These are phyloP conservation scores for Metroxylon sagu DNA, from an alignment of 176 grass and related monocot genomes.

Conservation along the genomic window DNA sequence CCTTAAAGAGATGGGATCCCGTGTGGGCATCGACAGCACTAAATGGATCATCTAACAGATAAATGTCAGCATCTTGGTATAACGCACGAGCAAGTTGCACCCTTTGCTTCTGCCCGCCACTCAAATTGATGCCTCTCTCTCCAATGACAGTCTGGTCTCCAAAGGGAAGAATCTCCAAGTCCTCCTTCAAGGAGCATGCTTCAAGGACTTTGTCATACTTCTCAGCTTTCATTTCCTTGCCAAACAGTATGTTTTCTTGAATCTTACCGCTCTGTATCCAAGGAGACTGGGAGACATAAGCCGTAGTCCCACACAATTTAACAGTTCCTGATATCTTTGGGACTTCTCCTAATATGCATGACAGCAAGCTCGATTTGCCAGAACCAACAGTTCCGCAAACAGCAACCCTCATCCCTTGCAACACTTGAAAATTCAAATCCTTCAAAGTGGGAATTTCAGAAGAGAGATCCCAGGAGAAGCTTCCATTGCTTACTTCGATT, in stretches of 20 bases:
- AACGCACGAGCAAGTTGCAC: conserved; percentile 42
- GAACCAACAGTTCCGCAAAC: conserved; percentile 71
- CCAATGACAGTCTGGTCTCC: conserved; percentile 43
- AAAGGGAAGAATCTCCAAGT: conserved; percentile 36
- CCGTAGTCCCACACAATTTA: conserved; percentile 20
- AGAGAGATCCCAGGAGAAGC: conserved; percentile 53
- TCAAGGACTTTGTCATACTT: conserved; percentile 33
- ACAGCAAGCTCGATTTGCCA: conserved; percentile 68
- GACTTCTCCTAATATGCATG: conserved; percentile 66
- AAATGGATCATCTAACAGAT: conserved; percentile 39
- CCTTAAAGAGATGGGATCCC: conserved; percentile 56
- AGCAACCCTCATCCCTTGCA: conserved; percentile 44
- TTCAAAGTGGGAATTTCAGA: conserved; percentile 28
- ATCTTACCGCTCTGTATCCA: conserved; percentile 50
- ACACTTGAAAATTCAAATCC: conserved; percentile 42
- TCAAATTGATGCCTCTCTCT: conserved; percentile 43
- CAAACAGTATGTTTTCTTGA: conserved; percentile 41
- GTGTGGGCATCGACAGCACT: conserved; percentile 44
- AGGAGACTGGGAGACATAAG: conserved; percentile 30
- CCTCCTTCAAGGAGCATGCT: conserved; percentile 39
- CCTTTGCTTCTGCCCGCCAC: conserved; percentile 39
- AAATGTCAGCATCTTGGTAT: conserved; percentile 44
- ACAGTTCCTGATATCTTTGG: conserved; percentile 44
- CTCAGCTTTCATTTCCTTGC: conserved; percentile 22
- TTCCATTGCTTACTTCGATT: conserved; percentile 37